These are phyloP conservation scores for Aegilops longissima DNA, from an alignment of 176 grass and related monocot species.

Conservation along the genomic window DNA sequence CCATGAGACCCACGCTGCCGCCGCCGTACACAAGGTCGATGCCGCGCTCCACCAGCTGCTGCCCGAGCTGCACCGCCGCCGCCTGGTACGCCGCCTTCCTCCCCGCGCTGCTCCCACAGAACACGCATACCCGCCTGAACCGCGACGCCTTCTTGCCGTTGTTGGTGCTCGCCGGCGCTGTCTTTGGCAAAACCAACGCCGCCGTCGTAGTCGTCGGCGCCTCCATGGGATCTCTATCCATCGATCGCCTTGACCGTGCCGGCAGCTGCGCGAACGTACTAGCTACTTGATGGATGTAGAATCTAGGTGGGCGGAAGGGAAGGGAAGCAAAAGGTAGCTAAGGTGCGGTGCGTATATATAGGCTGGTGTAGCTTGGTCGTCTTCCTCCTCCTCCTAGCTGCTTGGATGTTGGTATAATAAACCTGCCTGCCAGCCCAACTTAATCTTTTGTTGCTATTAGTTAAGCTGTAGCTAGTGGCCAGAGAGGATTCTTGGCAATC, in stretches of 20 bases:
- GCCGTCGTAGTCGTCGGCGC: background rate
- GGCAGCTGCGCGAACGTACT: too few species aligned
- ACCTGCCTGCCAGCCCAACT: too few species aligned
- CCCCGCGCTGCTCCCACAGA: constrained; percentile 59
- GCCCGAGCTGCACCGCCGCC: constrained; percentile 52
- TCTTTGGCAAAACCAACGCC: background rate
- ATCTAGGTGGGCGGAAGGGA: too few species aligned
- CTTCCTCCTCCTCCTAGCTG: background rate
- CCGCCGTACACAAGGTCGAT: constrained; percentile 77
- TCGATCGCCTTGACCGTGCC: background rate
- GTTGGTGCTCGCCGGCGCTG: background rate
- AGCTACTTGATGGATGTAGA: too few species aligned
- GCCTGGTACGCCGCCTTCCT: constrained; percentile 35
- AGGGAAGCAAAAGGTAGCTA: too few species aligned
- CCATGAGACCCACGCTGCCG: constrained; percentile 74
- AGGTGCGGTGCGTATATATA: too few species aligned
- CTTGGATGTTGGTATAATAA: too few species aligned
- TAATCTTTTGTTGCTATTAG: too few species aligned
- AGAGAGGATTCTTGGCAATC: too few species aligned
- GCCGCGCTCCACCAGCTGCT: constrained; percentile 58
- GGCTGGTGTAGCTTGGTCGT: too few species aligned
- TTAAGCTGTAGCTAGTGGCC: too few species aligned
- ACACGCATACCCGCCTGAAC: constrained; percentile 49
- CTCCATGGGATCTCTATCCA: background rate
- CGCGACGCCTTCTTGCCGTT: constrained; percentile 5